Evolutionary conservation across 352 stramenopile genomes (phyloP).

Genomic region (Pythium myriotylum): DNA sequence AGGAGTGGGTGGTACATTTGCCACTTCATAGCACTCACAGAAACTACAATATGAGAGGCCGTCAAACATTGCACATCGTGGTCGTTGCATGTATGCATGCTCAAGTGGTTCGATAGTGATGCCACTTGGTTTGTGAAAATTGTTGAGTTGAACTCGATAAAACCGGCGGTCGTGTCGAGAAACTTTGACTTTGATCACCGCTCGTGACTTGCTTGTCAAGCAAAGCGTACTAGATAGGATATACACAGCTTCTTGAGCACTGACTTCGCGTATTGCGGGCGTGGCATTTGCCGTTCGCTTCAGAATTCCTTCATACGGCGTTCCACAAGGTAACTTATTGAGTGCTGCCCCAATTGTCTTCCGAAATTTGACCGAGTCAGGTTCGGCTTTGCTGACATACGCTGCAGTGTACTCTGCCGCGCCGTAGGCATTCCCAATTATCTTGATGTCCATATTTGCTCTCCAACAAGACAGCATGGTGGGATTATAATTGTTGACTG

Average conservation of each 20-base stretch:
- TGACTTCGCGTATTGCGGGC: conserved; percentile 4
- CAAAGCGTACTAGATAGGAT: conserved; percentile 15
- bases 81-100: no score
- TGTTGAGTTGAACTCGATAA: no score
- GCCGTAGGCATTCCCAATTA: conserved; percentile 33
- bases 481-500: conserved; percentile 17
- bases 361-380: conserved; percentile 25
- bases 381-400: conserved; percentile 34
- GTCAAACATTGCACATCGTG: neutral
- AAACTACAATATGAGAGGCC: neutral
- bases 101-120: no score
- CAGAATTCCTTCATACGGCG: neutral
- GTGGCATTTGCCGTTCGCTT: conserved; percentile 5
- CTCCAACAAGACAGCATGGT: conserved; percentile 9
- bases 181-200: neutral
- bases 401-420: conserved; percentile 31
- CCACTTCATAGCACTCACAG: no score
- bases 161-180: neutral
- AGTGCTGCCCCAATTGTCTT: conserved; percentile 8
- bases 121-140: no score
- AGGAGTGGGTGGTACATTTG: no score
- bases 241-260: conserved; percentile 15
- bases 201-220: conserved; percentile 8
- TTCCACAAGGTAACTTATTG: neutral
- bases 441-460: conserved; percentile 35